Evolutionary conservation across 768 basidiomycete species (phyloP).

Genomic region (Russula sp.): DNA sequence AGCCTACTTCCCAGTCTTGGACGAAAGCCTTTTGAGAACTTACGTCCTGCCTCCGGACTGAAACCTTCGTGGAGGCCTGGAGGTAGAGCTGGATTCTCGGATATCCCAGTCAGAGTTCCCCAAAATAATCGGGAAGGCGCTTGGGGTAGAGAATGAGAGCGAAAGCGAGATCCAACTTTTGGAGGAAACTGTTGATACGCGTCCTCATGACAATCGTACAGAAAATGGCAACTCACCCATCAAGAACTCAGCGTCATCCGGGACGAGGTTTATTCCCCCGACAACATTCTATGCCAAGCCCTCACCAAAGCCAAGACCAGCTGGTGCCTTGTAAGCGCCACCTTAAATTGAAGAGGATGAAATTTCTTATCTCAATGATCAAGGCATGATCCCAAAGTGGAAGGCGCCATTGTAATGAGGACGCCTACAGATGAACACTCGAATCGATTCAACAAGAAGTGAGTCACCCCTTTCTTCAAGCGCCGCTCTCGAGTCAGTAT

Average conservation of each 20-base stretch:
- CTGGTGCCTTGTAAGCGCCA: conserved; percentile 47
- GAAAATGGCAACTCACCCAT: conserved; percentile 27
- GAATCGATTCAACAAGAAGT: conserved; percentile 71
- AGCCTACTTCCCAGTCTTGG: conserved; percentile 49
- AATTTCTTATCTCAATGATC: background rate
- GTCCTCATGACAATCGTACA: conserved; percentile 3
- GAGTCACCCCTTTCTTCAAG: conserved; percentile 4
- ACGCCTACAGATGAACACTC: conserved; percentile 66
- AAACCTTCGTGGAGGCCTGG: conserved; percentile 57
- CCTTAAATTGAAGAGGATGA: conserved; percentile 2
- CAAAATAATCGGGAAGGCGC: conserved; percentile 37
- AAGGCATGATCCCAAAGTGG: conserved; percentile 74
- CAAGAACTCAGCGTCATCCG: conserved; percentile 28
- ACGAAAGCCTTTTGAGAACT: conserved; percentile 57
- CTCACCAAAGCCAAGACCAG: conserved; percentile 35
- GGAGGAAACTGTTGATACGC: conserved; percentile 23
- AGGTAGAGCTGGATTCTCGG: conserved; percentile 57
- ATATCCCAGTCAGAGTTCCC: conserved; percentile 55
- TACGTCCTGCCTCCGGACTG: conserved; percentile 43
- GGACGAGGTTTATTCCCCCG: conserved; percentile 49
- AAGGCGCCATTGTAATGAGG: conserved; percentile 85
- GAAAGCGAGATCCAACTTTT: conserved; percentile 28
- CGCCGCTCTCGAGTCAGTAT: background rate
- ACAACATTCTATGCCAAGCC: conserved; percentile 59
- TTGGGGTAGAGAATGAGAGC: conserved; percentile 35